Conservation (phyloP, 2,329 filamentous ascomycete genomes). For the Sclerotinia nivalis region DNA sequence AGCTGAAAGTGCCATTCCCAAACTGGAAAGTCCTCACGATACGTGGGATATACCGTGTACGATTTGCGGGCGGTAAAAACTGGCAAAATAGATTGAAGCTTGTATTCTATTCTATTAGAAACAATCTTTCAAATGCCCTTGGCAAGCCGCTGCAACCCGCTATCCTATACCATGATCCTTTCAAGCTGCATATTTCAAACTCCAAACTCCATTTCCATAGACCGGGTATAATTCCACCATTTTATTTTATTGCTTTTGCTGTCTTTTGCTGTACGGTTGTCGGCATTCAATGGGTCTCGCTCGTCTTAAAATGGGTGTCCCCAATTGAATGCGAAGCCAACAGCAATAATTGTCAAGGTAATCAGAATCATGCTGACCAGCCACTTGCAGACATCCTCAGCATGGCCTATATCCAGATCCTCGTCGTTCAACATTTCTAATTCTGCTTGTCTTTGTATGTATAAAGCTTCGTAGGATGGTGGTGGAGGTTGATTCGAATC, state of each 20-base stretch:
- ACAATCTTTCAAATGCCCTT: slow-evolving; percentile 1
- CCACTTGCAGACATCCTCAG: slow-evolving; percentile 38
- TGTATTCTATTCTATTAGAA: slow-evolving; percentile 11
- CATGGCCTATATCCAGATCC: slow-evolving; percentile 29
- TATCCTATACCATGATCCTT: not conserved
- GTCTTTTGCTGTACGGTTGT: not conserved
- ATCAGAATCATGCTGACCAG: slow-evolving; percentile 39
- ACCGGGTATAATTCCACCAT: slow-evolving; percentile 20
- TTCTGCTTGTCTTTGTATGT: slow-evolving; percentile 29
- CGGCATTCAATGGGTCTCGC: not conserved
- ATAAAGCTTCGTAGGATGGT: slow-evolving; percentile 36
- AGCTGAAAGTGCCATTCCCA: not conserved
- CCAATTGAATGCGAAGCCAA: slow-evolving; percentile 39
- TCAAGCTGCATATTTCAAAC: not conserved
- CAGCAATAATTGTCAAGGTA: slow-evolving; percentile 33
- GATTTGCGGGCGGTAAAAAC: not conserved
- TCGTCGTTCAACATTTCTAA: slow-evolving; percentile 30
- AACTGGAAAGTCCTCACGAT: slow-evolving; percentile 18
- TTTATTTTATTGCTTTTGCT: not conserved
- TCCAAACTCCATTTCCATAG: slow-evolving; percentile 15
- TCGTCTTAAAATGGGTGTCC: slow-evolving; percentile 27
- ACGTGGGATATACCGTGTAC: not conserved
- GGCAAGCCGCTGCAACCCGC: not conserved
- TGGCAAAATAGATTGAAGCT: not conserved
- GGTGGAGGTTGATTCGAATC: slow-evolving; percentile 31